Evolutionary conservation across 176 grass and related monocot species (phyloP).

Genomic region (Saccharum officinarum): DNA sequence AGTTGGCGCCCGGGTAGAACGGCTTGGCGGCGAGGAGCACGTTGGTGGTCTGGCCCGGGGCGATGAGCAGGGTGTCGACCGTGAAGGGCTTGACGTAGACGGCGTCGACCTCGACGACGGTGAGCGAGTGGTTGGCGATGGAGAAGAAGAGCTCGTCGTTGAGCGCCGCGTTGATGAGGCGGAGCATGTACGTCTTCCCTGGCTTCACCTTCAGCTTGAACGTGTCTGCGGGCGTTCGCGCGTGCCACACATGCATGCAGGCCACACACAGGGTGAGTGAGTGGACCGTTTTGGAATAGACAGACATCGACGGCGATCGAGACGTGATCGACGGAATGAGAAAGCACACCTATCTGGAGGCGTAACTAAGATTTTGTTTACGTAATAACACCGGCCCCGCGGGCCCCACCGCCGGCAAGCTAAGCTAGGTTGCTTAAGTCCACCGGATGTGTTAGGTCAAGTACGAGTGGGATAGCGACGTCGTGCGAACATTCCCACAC

Average conservation of each 20-base stretch:
- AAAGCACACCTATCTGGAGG: conserved; percentile 17
- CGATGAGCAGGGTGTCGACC: conserved; percentile 46
- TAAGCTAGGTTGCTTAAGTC: background rate
- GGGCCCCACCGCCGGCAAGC: background rate
- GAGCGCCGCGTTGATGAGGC: conserved; percentile 71
- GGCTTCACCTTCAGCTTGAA: conserved; percentile 64
- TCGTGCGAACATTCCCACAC: conserved; percentile 6
- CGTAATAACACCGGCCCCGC: background rate
- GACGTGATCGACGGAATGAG: background rate
- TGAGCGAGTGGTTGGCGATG: conserved; percentile 64
- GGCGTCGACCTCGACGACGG: conserved; percentile 70
- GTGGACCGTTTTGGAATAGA: background rate
- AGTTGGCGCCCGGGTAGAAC: conserved; percentile 38
- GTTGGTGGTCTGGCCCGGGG: conserved; percentile 73
- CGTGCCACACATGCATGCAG: background rate
- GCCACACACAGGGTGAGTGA: background rate
- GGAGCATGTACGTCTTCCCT: conserved; percentile 64
- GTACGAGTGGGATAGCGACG: conserved; percentile 3
- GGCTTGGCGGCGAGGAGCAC: conserved; percentile 60
- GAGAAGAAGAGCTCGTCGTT: conserved; percentile 82
- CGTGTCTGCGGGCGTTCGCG: conserved; percentile 35
- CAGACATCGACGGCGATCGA: background rate
- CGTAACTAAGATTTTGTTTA: conserved; percentile 19
- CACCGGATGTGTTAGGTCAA: conserved; percentile 42
- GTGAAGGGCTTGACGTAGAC: conserved; percentile 66